A percentile compares a stretch with the other conserved stretches of the same genome.
These are phyloP conservation scores for Mortierella sp. DNA, from an alignment of 371 early-diverging fungal genomes.

Conservation along the genomic window DNA sequence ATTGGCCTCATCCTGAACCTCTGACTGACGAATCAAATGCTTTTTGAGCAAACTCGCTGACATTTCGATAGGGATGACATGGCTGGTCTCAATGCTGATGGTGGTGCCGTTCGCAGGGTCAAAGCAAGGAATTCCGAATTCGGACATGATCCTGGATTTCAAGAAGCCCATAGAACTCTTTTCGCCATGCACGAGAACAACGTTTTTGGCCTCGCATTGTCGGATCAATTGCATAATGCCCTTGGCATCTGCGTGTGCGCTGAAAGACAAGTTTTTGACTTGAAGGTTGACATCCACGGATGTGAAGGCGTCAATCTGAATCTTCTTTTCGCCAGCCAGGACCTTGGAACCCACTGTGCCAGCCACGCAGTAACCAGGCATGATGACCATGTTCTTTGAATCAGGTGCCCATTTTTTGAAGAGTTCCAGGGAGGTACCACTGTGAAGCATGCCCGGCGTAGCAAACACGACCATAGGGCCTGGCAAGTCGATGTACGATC, in stretches of 20 bases:
- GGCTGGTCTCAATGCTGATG: slow-evolving; percentile 72
- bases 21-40: slow-evolving; percentile 46
- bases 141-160: slow-evolving; percentile 83
- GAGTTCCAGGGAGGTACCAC: slow-evolving; percentile 84
- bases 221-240: slow-evolving; percentile 98
- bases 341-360: slow-evolving; percentile 97
- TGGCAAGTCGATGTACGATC: slow-evolving; percentile 69
- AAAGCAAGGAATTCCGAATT: slow-evolving; percentile 86
- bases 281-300: slow-evolving; percentile 88
- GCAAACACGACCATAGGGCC: slow-evolving; percentile 97
- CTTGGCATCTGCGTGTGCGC: slow-evolving; percentile 99
- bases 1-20: slow-evolving; percentile 14
- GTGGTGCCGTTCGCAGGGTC: slow-evolving; percentile 91
- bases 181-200: slow-evolving; percentile 99
- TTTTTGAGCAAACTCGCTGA: slow-evolving; percentile 64
- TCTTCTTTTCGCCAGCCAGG: slow-evolving; percentile 85
- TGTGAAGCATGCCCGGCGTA: slow-evolving; percentile 94
- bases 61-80: slow-evolving; percentile 66
- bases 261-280: slow-evolving; percentile 96
- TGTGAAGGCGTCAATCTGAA: slow-evolving; percentile 83
- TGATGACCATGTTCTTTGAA: slow-evolving; percentile 91
- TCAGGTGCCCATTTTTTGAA: slow-evolving; percentile 93
- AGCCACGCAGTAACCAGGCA: slow-evolving; percentile 94
- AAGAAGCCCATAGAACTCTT: slow-evolving; percentile 90
- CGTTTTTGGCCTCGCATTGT: slow-evolving; percentile 92